Base-by-base conservation (phyloP, 192 early-diverging fungal species). In the Diversispora epigaea region DNA sequence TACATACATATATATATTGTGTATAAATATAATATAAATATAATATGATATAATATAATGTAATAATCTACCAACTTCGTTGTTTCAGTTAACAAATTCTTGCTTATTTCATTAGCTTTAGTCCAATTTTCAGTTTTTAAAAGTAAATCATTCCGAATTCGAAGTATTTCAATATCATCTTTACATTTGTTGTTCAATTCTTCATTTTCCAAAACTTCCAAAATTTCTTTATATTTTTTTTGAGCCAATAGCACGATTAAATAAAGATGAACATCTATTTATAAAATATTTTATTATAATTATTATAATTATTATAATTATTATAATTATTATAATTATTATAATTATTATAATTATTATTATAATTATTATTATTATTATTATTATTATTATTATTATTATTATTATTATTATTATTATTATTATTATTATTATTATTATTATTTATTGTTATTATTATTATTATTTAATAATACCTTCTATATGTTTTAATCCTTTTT, bases 181-280 rank as follows among this genome's bases (percentile, higher is more conserved):
- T 86, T 82, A 61, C 91, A 89, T 71, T 89, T 87, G 32, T 79
- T 58, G 44, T 85, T 86, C 55, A 95, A 81, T 0, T 86, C 25
- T 32, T 32, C 80, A 22, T 84, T 84, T 41, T 91, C 82, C 39
- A 96, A 60, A 4, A 93, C 77, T 0, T 80, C 84, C 3, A 94
- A 68, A 50, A 91, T 94, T 25, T 89, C 89, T 12, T 82, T 78
- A 19, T 86, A 76, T 70, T 93, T 93, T 45, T 86, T 82, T 75
- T 95, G 92, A 11, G 83, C 77, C 47, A 90, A 81, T 7, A 96
- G 82, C 21, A 95, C 84, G 52, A 90, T 82, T 6, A 95, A 68
- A 60, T 93, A 94, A 3, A 96, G 77, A 39, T 91, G 89, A 65
- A 96, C 80, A 54, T 90, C 93, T 89, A 77, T n/a, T n/a, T 25